Evolutionary conservation across 768 basidiomycete genomes (phyloP).

Genomic region (Russula dissimulans): DNA sequence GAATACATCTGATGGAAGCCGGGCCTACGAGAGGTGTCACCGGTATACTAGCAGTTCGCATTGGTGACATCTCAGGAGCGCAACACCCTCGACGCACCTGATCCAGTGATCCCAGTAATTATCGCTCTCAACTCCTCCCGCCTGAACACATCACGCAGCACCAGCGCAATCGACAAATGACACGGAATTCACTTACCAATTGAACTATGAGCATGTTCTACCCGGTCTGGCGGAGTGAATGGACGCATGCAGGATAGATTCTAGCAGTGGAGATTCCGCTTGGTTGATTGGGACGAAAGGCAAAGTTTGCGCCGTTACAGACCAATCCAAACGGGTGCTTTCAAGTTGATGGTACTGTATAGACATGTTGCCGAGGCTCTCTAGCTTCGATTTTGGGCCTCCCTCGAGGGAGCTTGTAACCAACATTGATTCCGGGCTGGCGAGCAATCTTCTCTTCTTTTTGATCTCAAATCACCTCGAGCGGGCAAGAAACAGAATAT

Average conservation of each 20-base stretch:
- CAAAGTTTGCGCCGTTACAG: slow-evolving; percentile 85
- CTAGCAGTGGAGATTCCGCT: slow-evolving; percentile 63
- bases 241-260: slow-evolving; percentile 56
- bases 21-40: slow-evolving; percentile 62
- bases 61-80: no score
- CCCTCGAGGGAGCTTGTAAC: no score
- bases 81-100: slow-evolving; percentile 45
- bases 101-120: slow-evolving; percentile 89
- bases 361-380: neutral
- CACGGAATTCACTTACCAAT: no score
- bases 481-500: no score
- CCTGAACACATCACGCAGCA: no score
- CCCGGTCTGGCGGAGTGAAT: neutral
- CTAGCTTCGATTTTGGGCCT: no score
- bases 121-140: slow-evolving; percentile 42
- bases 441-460: no score
- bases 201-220: slow-evolving; percentile 52
- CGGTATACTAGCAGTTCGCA: slow-evolving; percentile 48
- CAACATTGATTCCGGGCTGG: no score
- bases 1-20: slow-evolving; percentile 70
- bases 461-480: no score
- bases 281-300: slow-evolving; percentile 68
- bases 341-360: slow-evolving; percentile 52
- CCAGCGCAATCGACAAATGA: no score
- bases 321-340: slow-evolving; percentile 66